Percentiles rank a stretch among this genome's conserved stretches.
phyloP scores from a whole-genome alignment of 345 rosid genomes.

The Eutrema heterophyllum region DNA sequence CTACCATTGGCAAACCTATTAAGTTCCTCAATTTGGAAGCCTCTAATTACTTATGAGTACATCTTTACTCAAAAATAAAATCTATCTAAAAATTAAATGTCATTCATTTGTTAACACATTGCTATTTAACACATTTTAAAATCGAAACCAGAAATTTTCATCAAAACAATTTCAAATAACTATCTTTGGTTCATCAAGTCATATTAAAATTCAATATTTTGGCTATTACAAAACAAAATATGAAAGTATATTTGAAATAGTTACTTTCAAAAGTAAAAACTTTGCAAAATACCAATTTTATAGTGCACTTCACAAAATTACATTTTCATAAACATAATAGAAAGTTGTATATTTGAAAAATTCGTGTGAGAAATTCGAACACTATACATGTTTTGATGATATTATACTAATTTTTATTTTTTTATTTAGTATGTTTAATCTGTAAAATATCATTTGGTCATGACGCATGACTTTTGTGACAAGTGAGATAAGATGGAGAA shows the following conservation, averaged over 20 bases:
- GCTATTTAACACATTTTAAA: too few relatives aligned
- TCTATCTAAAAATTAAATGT: background rate
- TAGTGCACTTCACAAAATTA: background rate
- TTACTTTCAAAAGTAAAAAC: background rate
- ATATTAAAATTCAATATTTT: background rate
- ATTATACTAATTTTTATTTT: too few relatives aligned
- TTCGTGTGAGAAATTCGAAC: background rate
- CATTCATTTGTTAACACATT: background rate
- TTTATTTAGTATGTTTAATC: background rate
- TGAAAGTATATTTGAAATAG: background rate
- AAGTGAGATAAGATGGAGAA: background rate
- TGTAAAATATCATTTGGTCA: background rate
- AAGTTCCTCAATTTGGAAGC: background rate
- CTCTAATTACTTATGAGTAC: background rate
- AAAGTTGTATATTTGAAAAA: background rate
- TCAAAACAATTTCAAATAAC: background rate
- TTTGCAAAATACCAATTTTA: background rate
- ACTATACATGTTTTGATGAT: conserved; percentile 3
- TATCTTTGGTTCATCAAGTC: background rate
- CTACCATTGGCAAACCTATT: background rate
- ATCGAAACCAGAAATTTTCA: background rate
- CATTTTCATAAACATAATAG: background rate
- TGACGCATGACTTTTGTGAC: background rate
- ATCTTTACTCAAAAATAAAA: background rate
- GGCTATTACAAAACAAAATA: too few relatives aligned